Evolutionary conservation across 768 basidiomycete genomes (phyloP), one percentile per base, ranked within the genome.

Genomic region (Suillus clintonianus): DNA sequence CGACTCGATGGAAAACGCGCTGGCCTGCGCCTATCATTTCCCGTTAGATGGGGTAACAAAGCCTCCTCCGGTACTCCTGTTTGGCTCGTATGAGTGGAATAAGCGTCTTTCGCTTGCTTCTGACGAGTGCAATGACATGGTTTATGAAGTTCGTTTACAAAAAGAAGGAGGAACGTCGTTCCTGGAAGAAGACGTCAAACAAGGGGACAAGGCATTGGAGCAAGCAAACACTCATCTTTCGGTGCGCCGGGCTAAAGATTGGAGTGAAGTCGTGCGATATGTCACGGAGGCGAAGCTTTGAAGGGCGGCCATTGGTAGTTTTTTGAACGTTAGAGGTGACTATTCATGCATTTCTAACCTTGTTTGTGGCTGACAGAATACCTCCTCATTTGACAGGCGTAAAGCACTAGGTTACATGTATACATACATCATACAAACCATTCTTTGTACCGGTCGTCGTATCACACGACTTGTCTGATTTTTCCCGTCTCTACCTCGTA

Each of bases 31-130:
- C 0, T 80, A 71, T 37, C 48, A 77, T 61, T 43, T 62, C 19
- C 53, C 71, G 27, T 59, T 59, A n/a, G 64, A 47, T 5, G 70
- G 43, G 19, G 61, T 59, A 9, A 43, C 54, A 57, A 53, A 56
- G 30, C 78, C 80, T n/a, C 84, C 83, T 15, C 84, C 81, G 3
- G 87, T 90, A 36, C 74, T 94, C 45, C 80, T 94, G 7, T 93
- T 94, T 67, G 92, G 92, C 24, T 76, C 86, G 61, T 92, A 92
- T 70, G 80, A 85, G 67, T 94, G 92, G 92, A 92, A 89, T 70
- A 78, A 85, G 71, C 83, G 89, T 50, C 62, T 84, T 15, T 88
- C 86, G 5, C 70, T 74, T 27, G 71, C 79, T 19, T 71, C 66
- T 19, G 82, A 86, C 64, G 78, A 81, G 62, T 69, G 64, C 59